Evolutionary conservation across 202 grass and related monocot species (phyloP), one percentile per base, ranked within the genome.

Genomic region (Saccharum hybrid): DNA sequence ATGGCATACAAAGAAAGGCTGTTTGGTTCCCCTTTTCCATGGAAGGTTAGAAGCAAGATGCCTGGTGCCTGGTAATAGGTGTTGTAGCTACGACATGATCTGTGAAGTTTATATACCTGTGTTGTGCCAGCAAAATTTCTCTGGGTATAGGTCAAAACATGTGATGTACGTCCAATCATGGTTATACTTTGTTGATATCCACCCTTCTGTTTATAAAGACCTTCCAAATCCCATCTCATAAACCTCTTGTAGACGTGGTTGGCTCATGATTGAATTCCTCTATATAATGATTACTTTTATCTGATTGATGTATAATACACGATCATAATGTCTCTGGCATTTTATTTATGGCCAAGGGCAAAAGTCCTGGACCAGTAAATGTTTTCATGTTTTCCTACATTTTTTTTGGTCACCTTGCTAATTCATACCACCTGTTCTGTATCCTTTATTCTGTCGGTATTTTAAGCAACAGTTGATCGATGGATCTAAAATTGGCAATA

Each of bases 11-110:
- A 84, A 62, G 80, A 84, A 88, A 68, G 71, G 34, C 54, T 77
- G 57, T 60, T 60, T 23, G n/a, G 57, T 11, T 10, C 34, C 39
- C 66, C 77, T 73, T 74, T 82, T 41, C n/a, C 48, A 68, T 41
- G 6, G 45, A 51, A 86, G 78, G 48, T 73, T 60, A 23, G 21
- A 60, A 60, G n/a, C n/a, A 48, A 82, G 30, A 68, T 82, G 30
- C 68, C 59, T n/a, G n/a, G n/a, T n/a, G n/a, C n/a, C n/a, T 22
- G 66, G 28, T 79, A 63, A 90, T 82, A 79, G 78, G 23, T 75
- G 39, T 67, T 86, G 83, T 78, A 85, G 83, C 67, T 82, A 34
- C 66, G 63, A 78, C 42, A 82, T 89, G 83, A 82, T 68, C 48
- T 86, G 33, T 74, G 80, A 83, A 63, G 9, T 83, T 88, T 84